These are phyloP conservation scores for Xylaria flabelliformis DNA, from an alignment of 495 filamentous ascomycete genomes.

Conservation along the genomic window DNA sequence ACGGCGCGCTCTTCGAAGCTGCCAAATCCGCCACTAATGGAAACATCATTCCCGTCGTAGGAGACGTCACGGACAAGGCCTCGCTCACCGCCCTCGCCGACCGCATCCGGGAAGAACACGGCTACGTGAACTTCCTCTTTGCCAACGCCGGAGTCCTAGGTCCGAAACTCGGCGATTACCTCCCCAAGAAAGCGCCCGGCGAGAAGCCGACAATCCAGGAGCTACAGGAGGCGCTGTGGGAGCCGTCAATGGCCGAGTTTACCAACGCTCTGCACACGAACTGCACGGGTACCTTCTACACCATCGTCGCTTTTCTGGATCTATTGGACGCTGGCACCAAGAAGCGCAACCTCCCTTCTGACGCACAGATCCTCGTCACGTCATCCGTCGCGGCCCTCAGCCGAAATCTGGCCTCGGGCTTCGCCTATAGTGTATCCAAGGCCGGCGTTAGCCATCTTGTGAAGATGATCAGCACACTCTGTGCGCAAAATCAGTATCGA, in stretches of 20 bases:
- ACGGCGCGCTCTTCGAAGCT: background rate
- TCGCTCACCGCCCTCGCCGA: background rate
- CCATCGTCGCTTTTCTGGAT: background rate
- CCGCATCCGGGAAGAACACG: background rate
- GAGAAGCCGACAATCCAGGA: conserved; percentile 1
- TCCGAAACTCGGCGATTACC: background rate
- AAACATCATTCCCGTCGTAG: background rate
- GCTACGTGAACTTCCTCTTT: background rate
- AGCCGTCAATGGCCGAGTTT: background rate
- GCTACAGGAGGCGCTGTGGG: background rate
- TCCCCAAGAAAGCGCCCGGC: background rate
- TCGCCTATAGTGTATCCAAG: background rate
- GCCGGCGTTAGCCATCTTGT: background rate
- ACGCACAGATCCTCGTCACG: conserved; percentile 2
- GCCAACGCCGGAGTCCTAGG: background rate
- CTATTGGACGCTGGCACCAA: background rate
- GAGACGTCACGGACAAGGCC: background rate
- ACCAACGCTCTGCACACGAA: background rate
- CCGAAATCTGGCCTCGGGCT: background rate
- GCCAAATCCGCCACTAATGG: background rate
- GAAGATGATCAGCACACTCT: background rate
- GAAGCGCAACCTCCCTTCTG: background rate
- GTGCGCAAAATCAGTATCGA: background rate
- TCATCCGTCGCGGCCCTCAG: background rate
- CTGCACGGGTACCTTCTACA: background rate